These are phyloP conservation scores for Panaeolus papilionaceus DNA, from an alignment of 768 basidiomycete genomes.

Conservation along the genomic window DNA sequence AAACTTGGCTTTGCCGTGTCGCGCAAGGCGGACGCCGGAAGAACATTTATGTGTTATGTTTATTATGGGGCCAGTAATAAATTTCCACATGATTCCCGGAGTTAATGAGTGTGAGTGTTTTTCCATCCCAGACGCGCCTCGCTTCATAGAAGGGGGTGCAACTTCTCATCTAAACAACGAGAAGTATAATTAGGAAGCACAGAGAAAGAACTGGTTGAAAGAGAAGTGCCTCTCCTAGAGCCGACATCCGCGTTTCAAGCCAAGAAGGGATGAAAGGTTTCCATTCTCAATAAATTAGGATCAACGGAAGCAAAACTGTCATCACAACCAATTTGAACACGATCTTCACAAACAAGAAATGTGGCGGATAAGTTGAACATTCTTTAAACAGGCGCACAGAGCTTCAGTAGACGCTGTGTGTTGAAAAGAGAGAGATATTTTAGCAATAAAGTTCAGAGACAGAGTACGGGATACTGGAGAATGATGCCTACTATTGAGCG, in stretches of 20 bases:
- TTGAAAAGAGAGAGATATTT: not conserved
- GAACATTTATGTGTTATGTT: not conserved
- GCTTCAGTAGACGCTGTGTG: slow-evolving; percentile 6
- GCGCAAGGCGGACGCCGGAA: not conserved
- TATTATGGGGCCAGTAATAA: not conserved
- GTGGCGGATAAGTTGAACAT: slow-evolving; percentile 11
- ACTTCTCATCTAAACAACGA: not conserved
- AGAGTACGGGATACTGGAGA: not conserved
- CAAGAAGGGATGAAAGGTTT: slow-evolving; percentile 7
- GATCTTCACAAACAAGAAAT: slow-evolving; percentile 13
- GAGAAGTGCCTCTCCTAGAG: not conserved
- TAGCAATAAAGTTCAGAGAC: not conserved
- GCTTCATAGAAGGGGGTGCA: not conserved
- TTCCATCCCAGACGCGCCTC: slow-evolving; percentile 6
- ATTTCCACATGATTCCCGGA: slow-evolving; percentile 14
- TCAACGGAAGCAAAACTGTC: slow-evolving; percentile 12
- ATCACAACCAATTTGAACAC: slow-evolving; percentile 8
- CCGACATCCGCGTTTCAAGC: not conserved
- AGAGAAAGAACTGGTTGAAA: not conserved
- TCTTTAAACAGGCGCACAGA: slow-evolving; percentile 9
- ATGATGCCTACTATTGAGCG: not conserved
- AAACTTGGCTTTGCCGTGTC: not conserved
- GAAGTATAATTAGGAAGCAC: not conserved
- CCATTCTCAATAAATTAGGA: slow-evolving; percentile 10
- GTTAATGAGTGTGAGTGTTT: slow-evolving; percentile 14